phyloP scores from a whole-genome alignment of 2,329 filamentous ascomycete genomes.

The Ampelomyces quisqualis region DNA sequence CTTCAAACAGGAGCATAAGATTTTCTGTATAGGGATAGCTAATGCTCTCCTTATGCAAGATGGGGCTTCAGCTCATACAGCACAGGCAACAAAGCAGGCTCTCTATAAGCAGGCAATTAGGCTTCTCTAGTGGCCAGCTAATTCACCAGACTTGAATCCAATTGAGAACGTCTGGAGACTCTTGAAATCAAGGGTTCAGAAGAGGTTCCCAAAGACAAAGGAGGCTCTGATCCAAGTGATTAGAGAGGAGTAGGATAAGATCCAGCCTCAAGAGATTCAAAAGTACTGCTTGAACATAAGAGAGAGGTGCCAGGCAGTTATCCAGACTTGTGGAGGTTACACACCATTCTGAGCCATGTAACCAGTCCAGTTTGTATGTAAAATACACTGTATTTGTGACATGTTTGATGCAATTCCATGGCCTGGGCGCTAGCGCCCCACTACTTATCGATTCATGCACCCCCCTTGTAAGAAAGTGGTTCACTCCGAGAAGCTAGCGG shows the following conservation, averaged over 20 bases:
- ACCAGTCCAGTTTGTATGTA: not conserved
- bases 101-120: not conserved
- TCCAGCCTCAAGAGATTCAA: constrained; percentile 1
- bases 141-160: constrained; percentile 7
- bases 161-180: constrained; percentile 10
- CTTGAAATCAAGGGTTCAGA: constrained; percentile 3
- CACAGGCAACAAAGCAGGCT: not conserved
- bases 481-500: no score
- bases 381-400: not conserved
- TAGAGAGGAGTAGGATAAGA: constrained; percentile 6
- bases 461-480: constrained; percentile 1
- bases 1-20: constrained; percentile 4
- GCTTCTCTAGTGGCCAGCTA: constrained; percentile 4
- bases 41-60: constrained; percentile 8
- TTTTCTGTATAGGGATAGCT: not conserved
- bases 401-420: not conserved
- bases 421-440: not conserved
- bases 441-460: not conserved
- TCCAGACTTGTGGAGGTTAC: not conserved
- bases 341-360: not conserved
- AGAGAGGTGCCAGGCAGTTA: not conserved
- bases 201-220: constrained; percentile 4
- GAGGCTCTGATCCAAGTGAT: constrained; percentile 3
- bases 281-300: not conserved
- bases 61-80: constrained; percentile 3